Base-by-base conservation (phyloP, 176 grass and related monocot species). In the Saccharum spontaneum region DNA sequence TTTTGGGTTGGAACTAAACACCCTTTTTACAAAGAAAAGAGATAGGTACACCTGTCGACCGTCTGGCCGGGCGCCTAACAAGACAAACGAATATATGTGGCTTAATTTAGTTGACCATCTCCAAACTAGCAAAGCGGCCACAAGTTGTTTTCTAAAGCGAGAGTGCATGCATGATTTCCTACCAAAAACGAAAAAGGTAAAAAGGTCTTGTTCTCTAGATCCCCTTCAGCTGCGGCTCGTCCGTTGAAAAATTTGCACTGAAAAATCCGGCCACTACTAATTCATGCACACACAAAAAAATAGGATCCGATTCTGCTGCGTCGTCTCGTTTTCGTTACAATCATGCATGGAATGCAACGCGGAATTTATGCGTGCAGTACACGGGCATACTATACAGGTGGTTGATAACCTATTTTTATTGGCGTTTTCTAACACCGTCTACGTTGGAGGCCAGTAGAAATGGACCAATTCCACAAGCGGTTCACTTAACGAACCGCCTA, bases 41-140 rank as follows among this genome's bases (percentile, higher is more conserved):
- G 65, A 15, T 46, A 43, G 40, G 78, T 30, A 66, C 78, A 78
- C 88, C n/a, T 82, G 79, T 64, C 83, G 54, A 77, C 41, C 10
- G 6, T 23, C 18, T 44, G 22, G 48, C 44, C 10, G 22, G 7
- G 23, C 67, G 79, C 84, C 79, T 83, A 83, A 83, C 84, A 86
- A 40, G 67, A 82, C 73, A 82, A 73, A 24, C 11, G 79, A 67
- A 73, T 86, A 15, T 26, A 62, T 9, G 2, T 22, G 20, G 54
- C 54, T 48, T 23, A 15, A 63, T 89, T 89, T 64, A 31, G 70
- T 84, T 85, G 87, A 85, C 46, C 49, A 38, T 54, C 16, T 54
- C 16, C 59, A 75, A 71, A 69, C 10, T 22, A 61, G 24, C 13
- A 38, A 79, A 34, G 54, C 17, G 34, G 8, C 60, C 23, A 11